These are phyloP conservation scores for Amphibolis antarctica DNA, from an alignment of 106 monocot species.

Conservation along the genomic window DNA sequence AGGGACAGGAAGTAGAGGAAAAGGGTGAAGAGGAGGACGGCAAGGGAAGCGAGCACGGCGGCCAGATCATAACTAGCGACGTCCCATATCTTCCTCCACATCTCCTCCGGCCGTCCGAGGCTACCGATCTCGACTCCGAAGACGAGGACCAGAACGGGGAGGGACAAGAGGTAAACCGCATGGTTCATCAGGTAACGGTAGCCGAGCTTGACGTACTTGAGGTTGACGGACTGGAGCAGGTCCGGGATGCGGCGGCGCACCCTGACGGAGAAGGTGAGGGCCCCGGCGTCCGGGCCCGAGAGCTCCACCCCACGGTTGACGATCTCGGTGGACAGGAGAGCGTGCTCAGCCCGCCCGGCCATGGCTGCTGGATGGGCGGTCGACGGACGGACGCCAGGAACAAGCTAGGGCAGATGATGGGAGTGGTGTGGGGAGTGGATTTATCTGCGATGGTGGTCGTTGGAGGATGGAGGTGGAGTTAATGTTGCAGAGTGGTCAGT, in stretches of 20 bases:
- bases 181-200: conserved; percentile 91
- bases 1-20: conserved; percentile 73
- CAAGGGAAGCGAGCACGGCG: conserved; percentile 67
- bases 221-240: conserved; percentile 93
- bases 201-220: conserved; percentile 90
- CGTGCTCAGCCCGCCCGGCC: conserved; percentile 31
- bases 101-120: conserved; percentile 45
- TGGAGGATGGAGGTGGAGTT: not conserved
- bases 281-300: conserved; percentile 32
- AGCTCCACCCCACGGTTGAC: conserved; percentile 80
- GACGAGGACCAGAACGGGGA: conserved; percentile 57
- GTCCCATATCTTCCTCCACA: conserved; percentile 77
- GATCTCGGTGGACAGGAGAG: conserved; percentile 79
- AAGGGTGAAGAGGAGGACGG: conserved; percentile 61
- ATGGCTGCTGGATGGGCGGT: not conserved
- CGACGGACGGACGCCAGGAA: not conserved
- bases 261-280: conserved; percentile 73
- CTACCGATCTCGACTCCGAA: conserved; percentile 87
- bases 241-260: conserved; percentile 86
- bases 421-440: not conserved
- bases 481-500: conserved; percentile 2
- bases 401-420: too few species aligned
- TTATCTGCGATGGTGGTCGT: not conserved
- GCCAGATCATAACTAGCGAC: conserved; percentile 76
- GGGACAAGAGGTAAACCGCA: conserved; percentile 54